Conservation (phyloP, 2,329 filamentous ascomycete species). For the Fusarium penzigii region DNA sequence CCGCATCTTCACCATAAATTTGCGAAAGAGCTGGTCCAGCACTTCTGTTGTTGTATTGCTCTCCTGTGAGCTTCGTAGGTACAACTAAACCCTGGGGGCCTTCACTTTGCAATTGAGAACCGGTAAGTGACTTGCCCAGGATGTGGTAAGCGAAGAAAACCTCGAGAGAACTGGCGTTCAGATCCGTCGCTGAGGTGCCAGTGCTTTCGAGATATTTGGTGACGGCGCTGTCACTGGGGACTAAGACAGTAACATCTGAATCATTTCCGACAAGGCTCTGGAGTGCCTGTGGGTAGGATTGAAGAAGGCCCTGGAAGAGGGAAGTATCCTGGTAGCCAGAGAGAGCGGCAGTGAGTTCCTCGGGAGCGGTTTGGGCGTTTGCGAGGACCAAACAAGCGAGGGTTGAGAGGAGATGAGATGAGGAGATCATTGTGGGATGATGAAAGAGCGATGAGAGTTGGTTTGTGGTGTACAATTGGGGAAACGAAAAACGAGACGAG, state of each 20-base stretch:
- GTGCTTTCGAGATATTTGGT: constrained; percentile 12
- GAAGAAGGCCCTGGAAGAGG: constrained; percentile 14
- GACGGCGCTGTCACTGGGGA: constrained; percentile 22
- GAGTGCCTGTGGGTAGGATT: constrained; percentile 1
- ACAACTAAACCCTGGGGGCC: constrained; percentile 5
- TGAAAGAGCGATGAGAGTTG: too few relatives aligned
- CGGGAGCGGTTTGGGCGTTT: constrained; percentile 9
- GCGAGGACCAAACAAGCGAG: constrained; percentile 6
- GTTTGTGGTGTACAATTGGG: too few relatives aligned
- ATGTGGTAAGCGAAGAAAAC: constrained; percentile 23
- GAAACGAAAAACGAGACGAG: too few relatives aligned
- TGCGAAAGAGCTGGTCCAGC: constrained; percentile 10
- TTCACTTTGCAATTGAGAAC: constrained; percentile 8
- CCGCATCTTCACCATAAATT: constrained; percentile 10
- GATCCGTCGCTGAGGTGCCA: constrained; percentile 1
- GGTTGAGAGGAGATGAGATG: too few relatives aligned
- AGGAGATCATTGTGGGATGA: too few relatives aligned
- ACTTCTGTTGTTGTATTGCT: constrained; percentile 21
- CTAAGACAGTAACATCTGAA: constrained; percentile 19
- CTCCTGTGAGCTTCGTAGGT: constrained; percentile 12
- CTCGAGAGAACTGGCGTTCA: constrained; percentile 5
- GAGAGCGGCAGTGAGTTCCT: constrained; percentile 12
- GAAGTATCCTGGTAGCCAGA: constrained; percentile 14
- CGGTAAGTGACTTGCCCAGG: constrained; percentile 7
- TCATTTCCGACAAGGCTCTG: constrained; percentile 1